phyloP scores from a whole-genome alignment of 1,284 basidiomycete genomes.

The Ustilago hordei region DNA sequence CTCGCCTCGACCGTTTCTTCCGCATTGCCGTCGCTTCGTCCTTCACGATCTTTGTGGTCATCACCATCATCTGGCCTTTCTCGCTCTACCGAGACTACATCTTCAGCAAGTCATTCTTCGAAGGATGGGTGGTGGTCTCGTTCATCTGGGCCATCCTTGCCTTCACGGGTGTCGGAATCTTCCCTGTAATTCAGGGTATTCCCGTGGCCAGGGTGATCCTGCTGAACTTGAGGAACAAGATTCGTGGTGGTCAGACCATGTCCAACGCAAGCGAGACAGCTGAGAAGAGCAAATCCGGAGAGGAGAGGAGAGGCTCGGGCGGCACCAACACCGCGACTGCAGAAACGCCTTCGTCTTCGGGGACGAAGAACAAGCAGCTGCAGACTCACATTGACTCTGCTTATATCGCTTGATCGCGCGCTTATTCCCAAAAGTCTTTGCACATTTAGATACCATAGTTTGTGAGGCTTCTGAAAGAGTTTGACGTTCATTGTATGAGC shows the following conservation, averaged over 20 bases:
- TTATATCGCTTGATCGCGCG: constrained; percentile 17
- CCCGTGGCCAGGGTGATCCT: constrained; percentile 45
- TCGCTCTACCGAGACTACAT: constrained; percentile 67
- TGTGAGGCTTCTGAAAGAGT: neutral
- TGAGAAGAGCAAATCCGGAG: neutral
- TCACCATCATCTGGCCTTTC: constrained; percentile 68
- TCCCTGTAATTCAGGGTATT: constrained; percentile 59
- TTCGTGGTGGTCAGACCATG: neutral
- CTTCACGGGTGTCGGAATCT: constrained; percentile 59
- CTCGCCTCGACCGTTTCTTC: constrained; percentile 42
- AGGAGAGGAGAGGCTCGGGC: constrained; percentile 8
- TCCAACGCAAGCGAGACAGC: neutral
- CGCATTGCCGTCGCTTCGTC: constrained; percentile 36
- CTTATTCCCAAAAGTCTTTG: neutral
- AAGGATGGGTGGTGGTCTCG: constrained; percentile 63
- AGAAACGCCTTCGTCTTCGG: neutral
- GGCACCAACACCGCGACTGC: neutral
- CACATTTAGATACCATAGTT: neutral
- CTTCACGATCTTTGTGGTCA: constrained; percentile 54
- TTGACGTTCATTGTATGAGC: constrained; percentile 3
- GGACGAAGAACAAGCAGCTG: constrained; percentile 5
- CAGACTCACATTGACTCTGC: constrained; percentile 9
- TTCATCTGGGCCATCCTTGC: constrained; percentile 63
- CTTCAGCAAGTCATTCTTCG: constrained; percentile 63
- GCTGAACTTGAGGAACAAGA: constrained; percentile 19